Conservation (phyloP, 139 green algal genomes). For the Coelastrella sp. region DNA sequence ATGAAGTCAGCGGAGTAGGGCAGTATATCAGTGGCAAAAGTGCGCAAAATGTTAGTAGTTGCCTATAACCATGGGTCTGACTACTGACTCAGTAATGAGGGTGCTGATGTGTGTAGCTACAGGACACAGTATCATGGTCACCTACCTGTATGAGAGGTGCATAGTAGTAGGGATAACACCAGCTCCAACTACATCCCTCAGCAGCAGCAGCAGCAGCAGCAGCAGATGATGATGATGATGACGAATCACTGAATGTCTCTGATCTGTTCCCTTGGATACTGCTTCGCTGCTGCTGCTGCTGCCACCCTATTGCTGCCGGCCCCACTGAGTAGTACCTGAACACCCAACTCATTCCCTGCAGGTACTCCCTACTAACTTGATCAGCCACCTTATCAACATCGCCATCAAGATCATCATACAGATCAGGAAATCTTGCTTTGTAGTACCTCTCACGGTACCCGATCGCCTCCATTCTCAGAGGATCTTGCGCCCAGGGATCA, state of each 20-base stretch:
- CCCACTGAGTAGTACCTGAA: conserved; percentile 67
- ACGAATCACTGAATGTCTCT: no score
- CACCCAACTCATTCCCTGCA: conserved; percentile 68
- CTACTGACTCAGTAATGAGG: no score
- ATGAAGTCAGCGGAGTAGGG: no score
- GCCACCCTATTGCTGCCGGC: conserved; percentile 50
- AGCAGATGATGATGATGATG: neutral
- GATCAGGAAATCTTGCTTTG: conserved; percentile 9
- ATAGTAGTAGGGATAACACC: conserved; percentile 58
- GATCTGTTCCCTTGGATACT: neutral
- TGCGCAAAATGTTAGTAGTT: no score
- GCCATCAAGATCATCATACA: conserved; percentile 23
- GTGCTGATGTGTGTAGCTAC: no score
- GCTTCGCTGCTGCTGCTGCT: conserved; percentile 25
- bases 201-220: neutral
- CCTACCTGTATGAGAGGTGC: conserved; percentile 47
- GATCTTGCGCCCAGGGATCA: conserved; percentile 62
- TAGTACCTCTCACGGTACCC: conserved; percentile 71
- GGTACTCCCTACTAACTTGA: conserved; percentile 44
- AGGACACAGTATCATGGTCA: no score
- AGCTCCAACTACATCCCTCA: conserved; percentile 56
- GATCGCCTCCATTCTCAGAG: conserved; percentile 53
- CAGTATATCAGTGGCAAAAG: no score
- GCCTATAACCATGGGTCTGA: no score
- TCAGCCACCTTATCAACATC: conserved; percentile 63